These are phyloP conservation scores for Bonia amplexicaulis DNA, from an alignment of 176 grass and related monocot genomes.

Conservation along the genomic window DNA sequence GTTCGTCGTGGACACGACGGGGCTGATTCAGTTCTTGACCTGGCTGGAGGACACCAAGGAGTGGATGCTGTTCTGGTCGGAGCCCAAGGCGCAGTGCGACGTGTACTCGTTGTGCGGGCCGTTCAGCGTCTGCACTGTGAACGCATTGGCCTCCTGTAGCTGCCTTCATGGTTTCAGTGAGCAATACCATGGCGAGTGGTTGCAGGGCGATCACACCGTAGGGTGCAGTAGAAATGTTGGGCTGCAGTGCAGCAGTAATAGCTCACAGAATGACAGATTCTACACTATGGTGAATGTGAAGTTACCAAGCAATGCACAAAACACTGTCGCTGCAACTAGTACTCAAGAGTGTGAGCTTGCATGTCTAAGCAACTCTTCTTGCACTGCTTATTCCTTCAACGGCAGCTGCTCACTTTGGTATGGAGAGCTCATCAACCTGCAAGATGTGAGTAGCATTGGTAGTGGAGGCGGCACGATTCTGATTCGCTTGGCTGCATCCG, in stretches of 20 bases:
- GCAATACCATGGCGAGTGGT: neutral
- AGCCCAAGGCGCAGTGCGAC: constrained; percentile 46
- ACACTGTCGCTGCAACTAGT: neutral
- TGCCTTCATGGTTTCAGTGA: constrained; percentile 39
- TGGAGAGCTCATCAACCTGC: neutral
- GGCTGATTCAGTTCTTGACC: constrained; percentile 34
- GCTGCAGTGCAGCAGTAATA: constrained; percentile 20
- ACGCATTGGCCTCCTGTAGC: constrained; percentile 10
- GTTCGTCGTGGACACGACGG: constrained; percentile 33
- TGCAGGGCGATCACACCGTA: neutral
- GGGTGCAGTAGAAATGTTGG: constrained; percentile 34
- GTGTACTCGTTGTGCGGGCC: constrained; percentile 34
- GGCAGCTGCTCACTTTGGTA: neutral
- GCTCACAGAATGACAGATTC: constrained; percentile 13
- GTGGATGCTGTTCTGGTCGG: constrained; percentile 40
- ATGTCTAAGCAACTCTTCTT: neutral
- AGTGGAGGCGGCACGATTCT: neutral
- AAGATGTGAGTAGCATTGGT: neutral
- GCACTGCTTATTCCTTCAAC: neutral
- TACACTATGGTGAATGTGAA: constrained; percentile 28
- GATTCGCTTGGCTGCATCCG: neutral
- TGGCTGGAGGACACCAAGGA: neutral
- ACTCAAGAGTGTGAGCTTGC: neutral
- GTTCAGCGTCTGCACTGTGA: constrained; percentile 39
- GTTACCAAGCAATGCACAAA: constrained; percentile 19